Base-by-base conservation (phyloP, 116 monocot species). In the Cymodocea nodosa region DNA sequence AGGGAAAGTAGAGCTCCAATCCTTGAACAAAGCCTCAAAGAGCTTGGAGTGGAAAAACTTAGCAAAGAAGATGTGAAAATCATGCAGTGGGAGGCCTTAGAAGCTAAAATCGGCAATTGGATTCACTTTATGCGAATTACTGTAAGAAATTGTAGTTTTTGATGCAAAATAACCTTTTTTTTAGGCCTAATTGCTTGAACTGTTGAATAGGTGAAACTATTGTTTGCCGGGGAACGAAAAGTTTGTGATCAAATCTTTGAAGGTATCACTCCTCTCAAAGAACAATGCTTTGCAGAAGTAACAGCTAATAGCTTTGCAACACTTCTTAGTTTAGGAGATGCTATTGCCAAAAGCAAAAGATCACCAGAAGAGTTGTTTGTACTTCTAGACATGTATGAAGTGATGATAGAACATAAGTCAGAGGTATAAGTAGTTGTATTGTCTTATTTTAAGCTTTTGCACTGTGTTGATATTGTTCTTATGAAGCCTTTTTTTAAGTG, bases 61-160 rank as follows among this genome's bases (percentile, higher is more conserved):
- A 80, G 74, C 69, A 91, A 85, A 82, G 97, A 91, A 44, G 97
- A 98, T 62, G 86, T 98, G 39, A 87, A 87, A 67, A 98, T 89
- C 77, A 85, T 98, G 89, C 84, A 79, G 52, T 98, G 97, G 97
- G 97, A 91, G 68, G 74, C 77, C 40, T 68, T 98, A 40, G 89
- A 88, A 76, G 81, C 82, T 10, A 97, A 97, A 81, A 97, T 97
- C 62, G 85, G 85, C 54, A 88, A 88, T 56, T 97, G 97, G 97
- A 98, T 89, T 53, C 88, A 88, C 60, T 85, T 71, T 62, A 92
- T 98, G 92, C 70, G 89, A 49, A 89, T 98, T 77, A 88, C 97
- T 37, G 97, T 97, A 84, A 80, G 81, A 68, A 37, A 23, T 35
- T 67, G 53, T 15, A 51, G 30, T 24, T 52, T 67, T 52, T 35